Base-by-base conservation (phyloP, 805 yeast species). In the Ogataea populi-albae region DNA sequence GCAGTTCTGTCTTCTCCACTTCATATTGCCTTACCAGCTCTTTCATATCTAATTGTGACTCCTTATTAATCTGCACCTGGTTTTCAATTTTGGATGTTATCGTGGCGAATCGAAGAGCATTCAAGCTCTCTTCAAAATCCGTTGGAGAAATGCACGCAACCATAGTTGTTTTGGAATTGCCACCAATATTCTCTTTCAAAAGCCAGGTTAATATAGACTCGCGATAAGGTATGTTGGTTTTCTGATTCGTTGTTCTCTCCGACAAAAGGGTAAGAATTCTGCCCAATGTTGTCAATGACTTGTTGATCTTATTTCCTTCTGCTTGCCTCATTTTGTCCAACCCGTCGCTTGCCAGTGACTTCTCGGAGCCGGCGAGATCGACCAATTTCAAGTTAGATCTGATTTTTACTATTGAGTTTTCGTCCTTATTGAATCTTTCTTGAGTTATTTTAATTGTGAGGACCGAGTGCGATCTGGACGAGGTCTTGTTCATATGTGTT, bases 101-200 rank as follows among this genome's bases (percentile, higher is more conserved):
- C 15, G 77, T 81, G 1, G 95, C 94, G 55, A 86, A 86, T 42
- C 88, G 66, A 38, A 86, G 61, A 0, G 95, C 86, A 26, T 85
- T 81, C 47, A 79, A 56, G 0, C 87, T 79, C 50, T 86, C 95
- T 15, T 84, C 89, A 55, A 76, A 81, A 49, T 83, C 91, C 12
- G 77, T 64, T 0, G 93, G 91, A 0, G 93, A 81, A 0, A 86
- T 65, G 57, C 95, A 85, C 15, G 89, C 89, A n/a, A 86, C 69
- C 93, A 86, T 84, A n/a, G 81, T 79, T 1, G 91, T 86, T 49
- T 81, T 82, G 17, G 88, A 79, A 54, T 86, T 86, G 1, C 95
- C 95, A 1, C 89, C 86, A 26, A 86, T 64, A 40, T 77, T 78
- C 46, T 84, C 91, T 50, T 79, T 80, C 43, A 86, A 64, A 2